Evolutionary conservation across 148 eudicot species (phyloP), one percentile per base, ranked within the genome.

Genomic region (Vaccinium darrowii): DNA sequence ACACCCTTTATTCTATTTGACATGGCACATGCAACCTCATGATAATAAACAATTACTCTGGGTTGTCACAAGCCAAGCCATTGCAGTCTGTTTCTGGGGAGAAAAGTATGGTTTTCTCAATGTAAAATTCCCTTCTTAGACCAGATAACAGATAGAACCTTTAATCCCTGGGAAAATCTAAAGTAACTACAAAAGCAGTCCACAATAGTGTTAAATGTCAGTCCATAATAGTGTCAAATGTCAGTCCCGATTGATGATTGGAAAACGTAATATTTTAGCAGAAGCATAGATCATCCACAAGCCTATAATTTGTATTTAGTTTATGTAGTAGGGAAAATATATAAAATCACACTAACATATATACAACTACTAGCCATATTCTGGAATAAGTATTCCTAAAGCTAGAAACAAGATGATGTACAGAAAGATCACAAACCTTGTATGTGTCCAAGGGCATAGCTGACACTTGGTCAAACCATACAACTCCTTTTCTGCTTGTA

Each of bases 381-480:
- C 47, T 27, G 21, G 60, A 78, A 78, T 25, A 79, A 53, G 60
- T 25, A 57, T 8, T 62, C 10, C 27, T 43, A 43, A 67, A 11
- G 16, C 25, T 25, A 71, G 25, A 57, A 80, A 57, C 87, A 54
- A 47, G 78, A 79, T 43, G 60, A 47, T 33, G 21, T 8, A 27
- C 13, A 33, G 51, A 18, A 77, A 78, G 23, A 63, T 78, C 73
- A 85, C 78, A 25, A 75, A 92, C 99, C 98, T 93, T 91, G 89
- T 91, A 90, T 71, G 99, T 95, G 87, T 93, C 93, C 65, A 91
- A 82, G 78, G 99, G 98, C 97, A 97, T 92, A 49, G 88, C 92
- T 51, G 99, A 97, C 8, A 97, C 95, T 91, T 97, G 99, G 89
- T 97, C 99, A 79, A 97, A 90, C 98, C 98, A 96, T 80, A 92